Conservation (phyloP, 352 stramenopile genomes). For the Albugo laibachii region DNA sequence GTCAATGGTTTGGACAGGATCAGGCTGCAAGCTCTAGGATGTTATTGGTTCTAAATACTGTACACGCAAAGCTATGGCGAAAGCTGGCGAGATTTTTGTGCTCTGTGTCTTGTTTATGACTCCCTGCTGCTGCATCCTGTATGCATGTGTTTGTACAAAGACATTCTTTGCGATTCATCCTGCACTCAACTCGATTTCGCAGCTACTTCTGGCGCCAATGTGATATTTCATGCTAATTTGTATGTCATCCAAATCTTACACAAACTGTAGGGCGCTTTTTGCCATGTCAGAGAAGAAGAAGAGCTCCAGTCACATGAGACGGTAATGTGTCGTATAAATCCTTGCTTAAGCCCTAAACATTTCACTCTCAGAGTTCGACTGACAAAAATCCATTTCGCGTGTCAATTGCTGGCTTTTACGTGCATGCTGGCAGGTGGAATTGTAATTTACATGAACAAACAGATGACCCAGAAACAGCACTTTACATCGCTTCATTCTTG, state of each 20-base stretch:
- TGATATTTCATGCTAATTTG: background rate
- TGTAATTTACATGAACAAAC: constrained; percentile 34
- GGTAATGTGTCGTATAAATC: constrained; percentile 8
- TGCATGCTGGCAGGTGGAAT: constrained; percentile 19
- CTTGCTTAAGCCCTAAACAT: constrained; percentile 2
- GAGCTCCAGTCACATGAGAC: constrained; percentile 18
- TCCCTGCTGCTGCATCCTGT: constrained; percentile 24
- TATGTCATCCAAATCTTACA: background rate
- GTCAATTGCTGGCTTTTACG: constrained; percentile 26
- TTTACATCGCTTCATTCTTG: constrained; percentile 59
- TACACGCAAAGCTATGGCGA: no score
- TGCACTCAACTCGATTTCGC: constrained; percentile 23
- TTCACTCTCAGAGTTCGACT: constrained; percentile 11
- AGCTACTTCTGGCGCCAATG: background rate
- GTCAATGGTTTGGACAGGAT: no score
- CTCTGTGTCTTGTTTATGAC: constrained; percentile 25
- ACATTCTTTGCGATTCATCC: constrained; percentile 40
- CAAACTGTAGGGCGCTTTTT: constrained; percentile 19
- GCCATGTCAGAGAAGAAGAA: constrained; percentile 36
- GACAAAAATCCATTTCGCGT: constrained; percentile 26
- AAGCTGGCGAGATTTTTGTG: constrained; percentile 19
- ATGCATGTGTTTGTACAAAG: constrained; percentile 11
- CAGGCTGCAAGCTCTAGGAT: no score
- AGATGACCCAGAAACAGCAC: constrained; percentile 30
- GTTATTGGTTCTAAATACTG: no score